Evolutionary conservation across 2,329 filamentous ascomycete species (phyloP), one percentile per base, ranked within the genome.

Genomic region (Fusarium sterilihyphosum): DNA sequence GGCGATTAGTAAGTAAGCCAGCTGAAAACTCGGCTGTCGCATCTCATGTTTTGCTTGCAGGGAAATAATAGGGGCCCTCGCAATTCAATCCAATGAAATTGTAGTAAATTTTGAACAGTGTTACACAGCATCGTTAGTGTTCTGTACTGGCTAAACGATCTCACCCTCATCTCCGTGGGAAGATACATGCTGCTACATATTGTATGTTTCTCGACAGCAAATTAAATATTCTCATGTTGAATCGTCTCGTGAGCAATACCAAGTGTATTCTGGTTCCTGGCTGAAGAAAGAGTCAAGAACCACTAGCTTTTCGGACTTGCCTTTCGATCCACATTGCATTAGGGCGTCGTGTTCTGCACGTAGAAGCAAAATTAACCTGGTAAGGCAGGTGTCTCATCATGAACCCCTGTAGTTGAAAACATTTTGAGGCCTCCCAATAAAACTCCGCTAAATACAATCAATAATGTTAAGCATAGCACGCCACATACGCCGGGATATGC

Each of bases 161-260:
- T 17, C 35, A 37, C 35, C 35, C 35, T 9, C 8, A 1, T 35
- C 6, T 35, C 35, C 3, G 2, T 1, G 12, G 12, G 3, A 37
- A 37, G 8, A 37, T 9, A 37, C 8, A 4, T 37, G 35, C 35
- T 17, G 16, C 16, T 37, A 0, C 8, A 4, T 37, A 9, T 17
- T 37, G 35, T 37, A 37, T 3, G 7, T n/a, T n/a, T n/a, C 35
- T 37, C 35, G 16, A 17, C 8, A 37, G 35, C 35, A 37, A 37
- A 17, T 37, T 17, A 5, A 9, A 9, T 17, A 9, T 37, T 8
- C 2, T 2, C 1, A 9, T 2, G 16, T 4, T 17, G 16, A 37
- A 37, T 0, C 16, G 3, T 1, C 16, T 17, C 0, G 8, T 17
- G 4, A 4, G 35, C 35, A 17, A 17, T 37, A 17, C 35, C 1